These are phyloP conservation scores for Podila minutissima DNA, from an alignment of 192 early-diverging fungal species.

Conservation along the genomic window DNA sequence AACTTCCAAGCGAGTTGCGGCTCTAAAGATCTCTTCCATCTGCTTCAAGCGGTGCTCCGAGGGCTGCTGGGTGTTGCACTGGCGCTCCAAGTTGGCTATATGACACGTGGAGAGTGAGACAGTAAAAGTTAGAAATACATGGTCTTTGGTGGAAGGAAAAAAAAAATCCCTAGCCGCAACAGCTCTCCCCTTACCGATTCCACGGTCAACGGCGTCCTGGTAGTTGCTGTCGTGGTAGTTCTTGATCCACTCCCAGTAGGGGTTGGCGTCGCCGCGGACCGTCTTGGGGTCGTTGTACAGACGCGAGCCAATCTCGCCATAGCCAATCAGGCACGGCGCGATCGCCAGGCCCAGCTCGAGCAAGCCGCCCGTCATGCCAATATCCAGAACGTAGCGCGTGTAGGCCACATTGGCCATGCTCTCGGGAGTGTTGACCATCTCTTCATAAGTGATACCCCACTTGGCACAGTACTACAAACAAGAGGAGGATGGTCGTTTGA, in stretches of 20 bases:
- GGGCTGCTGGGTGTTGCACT: conserved; percentile 61
- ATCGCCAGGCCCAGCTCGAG: conserved; percentile 85
- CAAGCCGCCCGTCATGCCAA: conserved; percentile 74
- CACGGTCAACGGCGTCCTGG: conserved; percentile 69
- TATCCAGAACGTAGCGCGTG: conserved; percentile 85
- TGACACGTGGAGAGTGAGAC: no score
- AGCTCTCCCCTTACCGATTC: conserved; percentile 52
- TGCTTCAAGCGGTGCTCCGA: conserved; percentile 63
- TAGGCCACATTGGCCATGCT: conserved; percentile 83
- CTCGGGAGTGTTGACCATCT: conserved; percentile 75
- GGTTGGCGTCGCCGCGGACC: conserved; percentile 75
- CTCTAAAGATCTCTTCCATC: conserved; percentile 73
- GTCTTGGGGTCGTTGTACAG: conserved; percentile 74
- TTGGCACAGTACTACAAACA: conserved; percentile 67
- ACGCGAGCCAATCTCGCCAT: conserved; percentile 78
- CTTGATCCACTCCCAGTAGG: conserved; percentile 84
- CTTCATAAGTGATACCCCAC: conserved; percentile 78
- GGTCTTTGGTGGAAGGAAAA: not conserved
- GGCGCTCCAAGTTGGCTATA: conserved; percentile 63
- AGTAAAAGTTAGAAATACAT: not conserved
- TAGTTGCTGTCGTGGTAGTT: conserved; percentile 76
- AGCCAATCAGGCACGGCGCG: conserved; percentile 85
- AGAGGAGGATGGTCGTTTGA: not conserved
- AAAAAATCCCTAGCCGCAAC: not conserved
- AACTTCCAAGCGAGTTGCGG: conserved; percentile 76